A percentile compares a stretch with the other conserved stretches of the same genome.
phyloP scores from a whole-genome alignment of 1,284 basidiomycete genomes.

The Apiotrichum montevideense region DNA sequence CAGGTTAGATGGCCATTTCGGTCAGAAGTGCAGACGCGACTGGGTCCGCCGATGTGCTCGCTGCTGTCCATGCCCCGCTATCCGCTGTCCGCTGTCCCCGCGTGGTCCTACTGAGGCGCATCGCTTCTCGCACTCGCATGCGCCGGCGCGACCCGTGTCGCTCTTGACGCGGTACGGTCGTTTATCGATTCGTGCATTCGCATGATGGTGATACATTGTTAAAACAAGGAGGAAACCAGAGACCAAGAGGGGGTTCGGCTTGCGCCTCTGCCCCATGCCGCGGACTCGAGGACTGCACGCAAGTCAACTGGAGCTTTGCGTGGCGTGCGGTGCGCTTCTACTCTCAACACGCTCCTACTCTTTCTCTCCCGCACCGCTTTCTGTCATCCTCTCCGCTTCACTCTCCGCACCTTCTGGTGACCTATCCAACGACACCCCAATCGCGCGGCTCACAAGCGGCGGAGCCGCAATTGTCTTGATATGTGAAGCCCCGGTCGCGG shows the following conservation, averaged over 20 bases:
- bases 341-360: too few relatives aligned
- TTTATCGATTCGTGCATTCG: conserved; percentile 1
- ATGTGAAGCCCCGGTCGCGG: neutral
- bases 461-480: neutral
- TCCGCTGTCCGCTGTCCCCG: too few relatives aligned
- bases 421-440: neutral
- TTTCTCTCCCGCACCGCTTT: too few relatives aligned
- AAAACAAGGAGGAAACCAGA: conserved; percentile 5
- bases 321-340: neutral
- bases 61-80: too few relatives aligned
- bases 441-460: neutral
- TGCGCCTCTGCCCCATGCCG: neutral
- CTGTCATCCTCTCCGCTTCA: neutral
- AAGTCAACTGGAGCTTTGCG: neutral
- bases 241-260: neutral
- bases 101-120: too few relatives aligned
- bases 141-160: too few relatives aligned
- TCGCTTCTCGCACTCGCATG: too few relatives aligned
- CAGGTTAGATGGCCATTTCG: too few relatives aligned
- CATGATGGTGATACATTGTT: conserved; percentile 5
- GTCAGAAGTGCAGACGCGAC: too few relatives aligned
- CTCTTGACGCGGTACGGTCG: neutral
- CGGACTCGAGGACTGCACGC: conserved; percentile 1
- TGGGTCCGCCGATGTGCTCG: too few relatives aligned
- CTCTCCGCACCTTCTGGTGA: neutral